Evolutionary conservation across 768 basidiomycete genomes (phyloP).

Genomic region (Tylopilus sp.): DNA sequence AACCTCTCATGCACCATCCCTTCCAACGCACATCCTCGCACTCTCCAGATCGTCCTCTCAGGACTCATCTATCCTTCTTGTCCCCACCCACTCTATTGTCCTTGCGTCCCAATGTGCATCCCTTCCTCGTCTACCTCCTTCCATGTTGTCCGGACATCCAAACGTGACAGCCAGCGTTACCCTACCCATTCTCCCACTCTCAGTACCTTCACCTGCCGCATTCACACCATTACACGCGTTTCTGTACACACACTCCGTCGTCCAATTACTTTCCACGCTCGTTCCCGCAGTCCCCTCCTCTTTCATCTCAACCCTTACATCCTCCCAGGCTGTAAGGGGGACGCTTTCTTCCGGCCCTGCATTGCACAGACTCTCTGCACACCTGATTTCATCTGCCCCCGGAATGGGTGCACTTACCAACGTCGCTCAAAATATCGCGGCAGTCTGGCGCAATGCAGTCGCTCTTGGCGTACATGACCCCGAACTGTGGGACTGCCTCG

Average conservation of each 20-base stretch:
- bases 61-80: slow-evolving; percentile 42
- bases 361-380: slow-evolving; percentile 53
- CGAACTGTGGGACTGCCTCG: slow-evolving; percentile 63
- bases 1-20: slow-evolving; percentile 21
- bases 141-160: slow-evolving; percentile 32
- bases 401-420: slow-evolving; percentile 45
- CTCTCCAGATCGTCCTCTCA: slow-evolving; percentile 32
- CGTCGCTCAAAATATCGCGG: slow-evolving; percentile 50
- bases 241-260: slow-evolving; percentile 60
- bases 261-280: slow-evolving; percentile 49
- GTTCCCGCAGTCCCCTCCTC: slow-evolving; percentile 33
- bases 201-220: slow-evolving; percentile 57
- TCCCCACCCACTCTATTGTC: slow-evolving; percentile 67
- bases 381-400: slow-evolving; percentile 47
- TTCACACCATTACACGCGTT: slow-evolving; percentile 60
- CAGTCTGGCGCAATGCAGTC: slow-evolving; percentile 70
- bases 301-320: slow-evolving; percentile 30
- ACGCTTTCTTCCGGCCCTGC: slow-evolving; percentile 46
- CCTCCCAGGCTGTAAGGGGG: slow-evolving; percentile 34
- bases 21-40: slow-evolving; percentile 55
- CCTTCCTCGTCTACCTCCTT: slow-evolving; percentile 52
- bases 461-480: slow-evolving; percentile 67
- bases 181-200: slow-evolving; percentile 61
- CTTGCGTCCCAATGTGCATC: slow-evolving; percentile 67
- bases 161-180: slow-evolving; percentile 34